Evolutionary conservation across 805 yeast genomes (phyloP).

Genomic region (Tetrapisispora namnaoensis): DNA sequence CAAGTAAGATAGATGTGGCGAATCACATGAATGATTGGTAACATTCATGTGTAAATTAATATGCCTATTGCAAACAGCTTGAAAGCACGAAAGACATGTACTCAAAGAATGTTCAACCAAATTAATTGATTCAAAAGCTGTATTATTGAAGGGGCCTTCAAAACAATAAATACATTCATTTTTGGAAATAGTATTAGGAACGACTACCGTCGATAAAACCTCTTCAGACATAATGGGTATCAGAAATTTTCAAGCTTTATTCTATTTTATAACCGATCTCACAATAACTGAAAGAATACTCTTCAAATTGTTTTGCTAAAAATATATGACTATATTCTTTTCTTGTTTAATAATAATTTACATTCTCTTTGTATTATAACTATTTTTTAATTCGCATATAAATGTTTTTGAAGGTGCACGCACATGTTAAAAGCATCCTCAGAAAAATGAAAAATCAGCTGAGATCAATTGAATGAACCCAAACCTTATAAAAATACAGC

Average conservation of each 20-base stretch:
- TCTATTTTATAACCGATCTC: too few species aligned
- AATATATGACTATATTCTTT: too few species aligned
- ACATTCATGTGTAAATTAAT: slow-evolving; percentile 44
- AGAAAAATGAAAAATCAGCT: too few species aligned
- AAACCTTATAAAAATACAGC: too few species aligned
- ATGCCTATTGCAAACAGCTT: slow-evolving; percentile 58
- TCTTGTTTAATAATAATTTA: too few species aligned
- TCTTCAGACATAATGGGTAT: slow-evolving; percentile 5
- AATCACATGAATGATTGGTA: slow-evolving; percentile 18
- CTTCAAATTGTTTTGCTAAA: too few species aligned
- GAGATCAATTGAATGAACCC: too few species aligned
- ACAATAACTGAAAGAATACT: too few species aligned
- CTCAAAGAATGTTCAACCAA: slow-evolving; percentile 37
- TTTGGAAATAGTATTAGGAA: slow-evolving; percentile 47
- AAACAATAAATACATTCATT: slow-evolving; percentile 89
- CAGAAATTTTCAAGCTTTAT: background rate
- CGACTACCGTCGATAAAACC: slow-evolving; percentile 6
- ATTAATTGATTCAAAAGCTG: slow-evolving; percentile 16
- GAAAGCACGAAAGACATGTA: slow-evolving; percentile 65
- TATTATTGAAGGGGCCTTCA: slow-evolving; percentile 46
- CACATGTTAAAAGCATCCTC: too few species aligned
- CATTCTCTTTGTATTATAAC: too few species aligned
- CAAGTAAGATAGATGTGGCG: slow-evolving; percentile 48
- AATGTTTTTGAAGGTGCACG: too few species aligned
- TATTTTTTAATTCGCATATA: background rate